Evolutionary conservation across 1,139 yeast species (phyloP), one percentile per base, ranked within the genome.

Genomic region (Yamadazyma mexicana): DNA sequence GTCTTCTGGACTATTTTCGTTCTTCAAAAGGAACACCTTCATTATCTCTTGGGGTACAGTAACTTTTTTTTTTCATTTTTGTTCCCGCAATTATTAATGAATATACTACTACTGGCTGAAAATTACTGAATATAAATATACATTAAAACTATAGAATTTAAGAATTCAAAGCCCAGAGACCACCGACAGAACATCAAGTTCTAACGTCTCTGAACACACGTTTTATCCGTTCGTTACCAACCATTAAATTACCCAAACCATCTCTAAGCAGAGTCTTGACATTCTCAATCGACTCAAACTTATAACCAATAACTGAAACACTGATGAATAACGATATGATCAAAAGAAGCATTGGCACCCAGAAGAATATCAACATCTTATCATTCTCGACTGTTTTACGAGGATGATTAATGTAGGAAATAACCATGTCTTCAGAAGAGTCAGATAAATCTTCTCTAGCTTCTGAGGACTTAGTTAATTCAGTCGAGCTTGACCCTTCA

Each of bases 341-440:
- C 33, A 74, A 46, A 22, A 84, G 54, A 59, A 85, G 68, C 26
- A 81, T 69, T 3, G 94, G 94, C 45, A 85, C 62, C 98, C 98
- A 89, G 73, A 89, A 89, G 56, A 88, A 86, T 43, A 88, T 66
- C 51, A 89, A 69, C 88, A 88, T 85, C 54, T 81, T 85, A 60
- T 89, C 98, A 54, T 88, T 85, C 51, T 79, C 81, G 48, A 86
- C 80, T 26, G 83, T 77, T 57, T 83, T 83, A 36, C 83, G 66
- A 6, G 75, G 74, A 54, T 77, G 80, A 54, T 77, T 75, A 50
- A 79, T 75, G 51, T 77, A 77, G 20, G 78, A 66, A 36, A 76
- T 68, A 28, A 79, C 75, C 60, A 78, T 66, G 43, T 75, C 79
- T 44, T 74, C 77, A 3, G 78, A 61, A 25, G 74, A 76, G 46